These are phyloP conservation scores for Metschnikowia baotianmanensis DNA, from an alignment of 805 yeast genomes.

Conservation along the genomic window DNA sequence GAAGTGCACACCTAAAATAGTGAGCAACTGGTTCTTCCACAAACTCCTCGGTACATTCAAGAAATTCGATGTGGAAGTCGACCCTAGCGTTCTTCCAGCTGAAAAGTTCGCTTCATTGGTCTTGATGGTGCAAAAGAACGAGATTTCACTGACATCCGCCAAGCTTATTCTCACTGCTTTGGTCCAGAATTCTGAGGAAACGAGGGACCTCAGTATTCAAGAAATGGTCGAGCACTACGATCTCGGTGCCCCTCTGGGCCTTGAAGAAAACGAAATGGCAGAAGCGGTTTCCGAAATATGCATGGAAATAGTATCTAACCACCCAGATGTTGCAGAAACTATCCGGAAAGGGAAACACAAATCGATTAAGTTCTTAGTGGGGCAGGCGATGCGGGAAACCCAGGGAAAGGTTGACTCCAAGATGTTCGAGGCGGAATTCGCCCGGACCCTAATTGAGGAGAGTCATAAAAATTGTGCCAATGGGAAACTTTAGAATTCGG, in stretches of 20 bases:
- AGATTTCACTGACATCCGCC: constrained; percentile 66
- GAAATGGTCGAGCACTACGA: constrained; percentile 55
- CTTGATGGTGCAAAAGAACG: constrained; percentile 40
- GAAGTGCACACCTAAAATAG: constrained; percentile 34
- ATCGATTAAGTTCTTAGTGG: constrained; percentile 75
- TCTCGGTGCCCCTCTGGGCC: constrained; percentile 32
- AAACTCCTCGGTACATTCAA: constrained; percentile 71
- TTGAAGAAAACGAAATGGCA: constrained; percentile 31
- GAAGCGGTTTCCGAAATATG: constrained; percentile 44
- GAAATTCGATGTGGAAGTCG: constrained; percentile 42
- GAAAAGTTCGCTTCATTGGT: constrained; percentile 55
- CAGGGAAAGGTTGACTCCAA: constrained; percentile 57
- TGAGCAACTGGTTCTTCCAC: constrained; percentile 80
- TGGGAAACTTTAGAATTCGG: not conserved
- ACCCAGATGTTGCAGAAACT: constrained; percentile 55
- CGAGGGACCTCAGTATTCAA: constrained; percentile 26
- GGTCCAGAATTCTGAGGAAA: constrained; percentile 46
- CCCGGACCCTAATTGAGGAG: constrained; percentile 17
- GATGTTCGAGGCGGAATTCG: constrained; percentile 26
- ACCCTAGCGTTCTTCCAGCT: constrained; percentile 31
- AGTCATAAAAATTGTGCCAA: not conserved
- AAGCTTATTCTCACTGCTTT: constrained; percentile 62
- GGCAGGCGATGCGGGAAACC: constrained; percentile 77
- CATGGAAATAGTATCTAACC: constrained; percentile 38
- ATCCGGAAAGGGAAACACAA: constrained; percentile 58